Evolutionary conservation across 805 yeast species (phyloP).

Genomic region (Yarrowia hollandica): DNA sequence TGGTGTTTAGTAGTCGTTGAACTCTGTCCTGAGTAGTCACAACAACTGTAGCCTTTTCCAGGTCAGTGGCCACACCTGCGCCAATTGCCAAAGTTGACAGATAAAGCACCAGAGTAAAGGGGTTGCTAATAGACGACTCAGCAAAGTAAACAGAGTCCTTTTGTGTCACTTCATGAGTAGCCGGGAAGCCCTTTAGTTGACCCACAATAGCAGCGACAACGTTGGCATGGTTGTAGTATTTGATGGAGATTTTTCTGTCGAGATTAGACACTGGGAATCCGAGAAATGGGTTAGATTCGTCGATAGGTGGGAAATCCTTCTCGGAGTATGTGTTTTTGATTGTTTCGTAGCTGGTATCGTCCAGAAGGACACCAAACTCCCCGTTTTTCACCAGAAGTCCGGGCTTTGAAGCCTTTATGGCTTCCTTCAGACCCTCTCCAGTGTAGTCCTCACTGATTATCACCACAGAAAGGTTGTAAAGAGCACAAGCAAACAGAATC

Average conservation of each 20-base stretch:
- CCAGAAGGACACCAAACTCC: not conserved
- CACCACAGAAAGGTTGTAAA: slow-evolving; percentile 9
- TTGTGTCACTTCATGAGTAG: slow-evolving; percentile 37
- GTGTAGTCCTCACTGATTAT: slow-evolving; percentile 24
- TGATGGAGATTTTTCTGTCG: slow-evolving; percentile 4
- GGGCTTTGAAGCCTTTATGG: not conserved
- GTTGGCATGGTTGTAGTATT: slow-evolving; percentile 33
- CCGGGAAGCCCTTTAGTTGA: slow-evolving; percentile 42
- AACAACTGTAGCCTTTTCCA: slow-evolving; percentile 38
- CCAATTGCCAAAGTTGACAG: slow-evolving; percentile 41
- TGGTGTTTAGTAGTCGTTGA: slow-evolving; percentile 35
- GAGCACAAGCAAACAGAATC: slow-evolving; percentile 30
- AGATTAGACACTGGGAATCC: slow-evolving; percentile 25
- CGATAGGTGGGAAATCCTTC: slow-evolving; percentile 1
- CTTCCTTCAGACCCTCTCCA: not conserved
- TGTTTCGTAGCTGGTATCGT: not conserved
- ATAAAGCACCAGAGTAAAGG: slow-evolving; percentile 37
- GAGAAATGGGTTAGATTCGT: slow-evolving; percentile 21
- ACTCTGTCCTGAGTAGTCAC: slow-evolving; percentile 40
- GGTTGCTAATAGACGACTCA: slow-evolving; percentile 35
- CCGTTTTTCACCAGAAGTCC: not conserved
- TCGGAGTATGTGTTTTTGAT: slow-evolving; percentile 16
- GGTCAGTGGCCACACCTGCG: slow-evolving; percentile 32
- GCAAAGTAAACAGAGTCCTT: slow-evolving; percentile 40
- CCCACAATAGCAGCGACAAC: slow-evolving; percentile 43